Base-by-base conservation (phyloP, 2,329 filamentous ascomycete species). In the Fusarium pseudograminearum region DNA sequence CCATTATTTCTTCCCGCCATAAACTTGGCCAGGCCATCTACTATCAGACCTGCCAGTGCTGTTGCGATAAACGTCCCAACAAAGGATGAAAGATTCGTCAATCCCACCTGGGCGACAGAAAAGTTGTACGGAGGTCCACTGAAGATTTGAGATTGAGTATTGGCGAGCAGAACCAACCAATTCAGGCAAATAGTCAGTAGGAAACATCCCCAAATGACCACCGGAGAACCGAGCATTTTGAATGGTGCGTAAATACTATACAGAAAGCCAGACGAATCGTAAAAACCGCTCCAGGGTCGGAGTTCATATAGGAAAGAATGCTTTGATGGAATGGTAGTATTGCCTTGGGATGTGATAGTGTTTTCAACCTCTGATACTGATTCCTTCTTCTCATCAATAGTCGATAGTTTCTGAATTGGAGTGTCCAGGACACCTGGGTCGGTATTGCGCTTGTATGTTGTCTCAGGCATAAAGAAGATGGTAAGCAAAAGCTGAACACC, bases 361-460 rank as follows among this genome's bases (percentile, higher is more conserved):
- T 55, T 36, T 18, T 58, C 55, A 6, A 58, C 38, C 12, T 58
- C 5, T 2, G 36, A 44, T 30, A 58, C 9, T 0, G 2, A 58
- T 3, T 56, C 11, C 7, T 44, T 44, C 3, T 20, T 14, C 0
- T 44, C 24, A 4, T 56, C n/a, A 0, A 0, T 1, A 16, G 30
- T 0, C 5, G 22, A 22, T 2, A 0, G 0, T 2, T 18, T 14
- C 11, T 57, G 7, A 0, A 1, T 0, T 0, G 9, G 0, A 9
- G 22, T 16, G 30, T 7, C 18, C 1, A 4, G 7, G 4, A 4
- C n/a, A 16, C 0, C 1, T 3, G 4, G 2, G 1, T 22, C 20
- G 7, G 15, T 41, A 4, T 9, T 5, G 6, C 55, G 55, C 8
- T 44, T 58, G 15, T 36, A 58, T 3, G 24, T 52, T 10, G 55